Conservation (phyloP, 2,329 filamentous ascomycete species). For the Dothidotthia symphoricarpi region DNA sequence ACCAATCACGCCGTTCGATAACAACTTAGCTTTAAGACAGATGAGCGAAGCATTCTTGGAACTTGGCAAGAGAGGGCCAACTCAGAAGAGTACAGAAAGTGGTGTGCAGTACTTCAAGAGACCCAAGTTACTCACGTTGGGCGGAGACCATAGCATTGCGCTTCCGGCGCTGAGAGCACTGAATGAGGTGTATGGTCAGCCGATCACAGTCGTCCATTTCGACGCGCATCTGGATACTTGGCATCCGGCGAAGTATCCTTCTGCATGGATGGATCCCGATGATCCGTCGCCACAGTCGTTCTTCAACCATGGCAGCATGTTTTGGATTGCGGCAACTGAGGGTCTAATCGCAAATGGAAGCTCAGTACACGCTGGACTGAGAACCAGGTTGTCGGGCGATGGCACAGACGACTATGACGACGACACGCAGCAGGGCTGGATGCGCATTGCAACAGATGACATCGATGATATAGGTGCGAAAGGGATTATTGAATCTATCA, state of each 20-base stretch:
- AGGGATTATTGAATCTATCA: slow-evolving; percentile 69
- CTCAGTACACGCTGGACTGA: slow-evolving; percentile 78
- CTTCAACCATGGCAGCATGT: slow-evolving; percentile 89
- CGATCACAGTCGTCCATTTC: slow-evolving; percentile 52
- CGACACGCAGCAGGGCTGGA: slow-evolving; percentile 69
- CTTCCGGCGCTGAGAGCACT: slow-evolving; percentile 52
- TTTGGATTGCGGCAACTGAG: slow-evolving; percentile 82
- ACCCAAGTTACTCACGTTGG: slow-evolving; percentile 50
- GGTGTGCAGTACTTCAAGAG: slow-evolving; percentile 44
- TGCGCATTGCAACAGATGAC: slow-evolving; percentile 78
- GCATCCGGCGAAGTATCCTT: slow-evolving; percentile 78
- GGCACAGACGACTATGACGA: slow-evolving; percentile 71
- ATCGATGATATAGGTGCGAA: slow-evolving; percentile 77
- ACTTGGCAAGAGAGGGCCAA: slow-evolving; percentile 54
- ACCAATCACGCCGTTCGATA: slow-evolving; percentile 82
- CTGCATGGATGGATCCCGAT: slow-evolving; percentile 61
- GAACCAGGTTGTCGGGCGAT: slow-evolving; percentile 68
- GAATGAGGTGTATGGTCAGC: slow-evolving; percentile 46
- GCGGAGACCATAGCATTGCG: slow-evolving; percentile 53
- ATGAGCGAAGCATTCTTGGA: slow-evolving; percentile 80
- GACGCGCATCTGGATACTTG: slow-evolving; percentile 76
- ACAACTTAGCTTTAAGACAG: slow-evolving; percentile 73
- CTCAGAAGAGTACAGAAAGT: slow-evolving; percentile 39
- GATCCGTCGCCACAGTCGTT: slow-evolving; percentile 62
- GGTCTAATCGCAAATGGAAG: slow-evolving; percentile 72